Percentiles rank a stretch among this genome's conserved stretches.
phyloP scores from a whole-genome alignment of 257 asterid genomes.

The Gentiana macrophylla region DNA sequence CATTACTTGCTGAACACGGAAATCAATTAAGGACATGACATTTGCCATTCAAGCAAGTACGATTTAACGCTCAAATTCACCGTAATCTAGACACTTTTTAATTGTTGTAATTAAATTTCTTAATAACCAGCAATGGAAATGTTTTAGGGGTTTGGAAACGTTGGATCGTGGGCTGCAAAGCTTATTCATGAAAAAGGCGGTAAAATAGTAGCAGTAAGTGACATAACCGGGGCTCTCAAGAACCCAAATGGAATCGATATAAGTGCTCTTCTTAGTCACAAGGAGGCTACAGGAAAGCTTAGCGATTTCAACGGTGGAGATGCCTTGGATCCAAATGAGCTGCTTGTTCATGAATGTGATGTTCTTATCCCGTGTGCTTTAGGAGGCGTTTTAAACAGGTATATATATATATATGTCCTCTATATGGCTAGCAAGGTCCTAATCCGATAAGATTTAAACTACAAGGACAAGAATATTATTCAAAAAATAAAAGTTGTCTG shows the following conservation, averaged over 20 bases:
- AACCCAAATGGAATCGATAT: slow-evolving; percentile 56
- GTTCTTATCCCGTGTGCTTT: slow-evolving; percentile 90
- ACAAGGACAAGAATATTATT: no score
- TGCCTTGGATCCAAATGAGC: slow-evolving; percentile 33
- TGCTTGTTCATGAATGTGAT: slow-evolving; percentile 70
- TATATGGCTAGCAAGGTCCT: not conserved
- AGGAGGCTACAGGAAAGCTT: slow-evolving; percentile 41
- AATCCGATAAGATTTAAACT: no score
- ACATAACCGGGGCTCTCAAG: slow-evolving; percentile 53
- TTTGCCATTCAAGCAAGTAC: slow-evolving; percentile 32
- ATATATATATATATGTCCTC: not conserved
- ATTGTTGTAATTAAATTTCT: no score
- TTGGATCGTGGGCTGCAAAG: slow-evolving; percentile 64
- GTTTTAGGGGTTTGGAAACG: slow-evolving; percentile 54
- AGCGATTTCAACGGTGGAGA: slow-evolving; percentile 66
- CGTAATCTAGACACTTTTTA: no score
- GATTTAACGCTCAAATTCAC: not conserved
- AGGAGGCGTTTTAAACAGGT: slow-evolving; percentile 86
- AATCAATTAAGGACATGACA: slow-evolving; percentile 41
- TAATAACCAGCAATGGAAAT: not conserved
- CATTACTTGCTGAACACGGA: slow-evolving; percentile 47
- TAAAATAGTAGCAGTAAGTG: slow-evolving; percentile 45
- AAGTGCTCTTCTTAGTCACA: slow-evolving; percentile 43
- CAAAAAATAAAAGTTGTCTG: no score
- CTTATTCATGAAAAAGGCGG: slow-evolving; percentile 51